Base-by-base conservation (phyloP, 768 basidiomycete genomes). In the Chalciporus pseudorubinellus region DNA sequence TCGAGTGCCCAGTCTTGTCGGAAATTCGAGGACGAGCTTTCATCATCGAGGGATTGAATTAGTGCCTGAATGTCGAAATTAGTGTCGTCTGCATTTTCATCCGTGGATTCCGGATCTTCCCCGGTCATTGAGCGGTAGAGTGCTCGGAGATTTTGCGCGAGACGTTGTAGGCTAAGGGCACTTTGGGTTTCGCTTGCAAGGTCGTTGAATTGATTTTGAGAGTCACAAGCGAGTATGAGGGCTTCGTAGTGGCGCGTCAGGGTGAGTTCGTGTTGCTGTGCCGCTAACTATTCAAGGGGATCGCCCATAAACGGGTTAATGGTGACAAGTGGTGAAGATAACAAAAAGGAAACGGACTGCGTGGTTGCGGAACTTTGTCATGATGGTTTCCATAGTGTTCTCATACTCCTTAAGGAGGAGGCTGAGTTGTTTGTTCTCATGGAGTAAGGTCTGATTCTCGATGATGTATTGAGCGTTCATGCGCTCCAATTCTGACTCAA, bases 401-500 rank as follows among this genome's bases (percentile, higher is more conserved):
- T 98, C 95, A 66, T 98, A 95, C 69, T 99, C 97, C 64, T 94
- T 95, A 50, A 98, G 75, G 22, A 99, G 76, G 22, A 82, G 60
- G 58, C 86, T 87, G 26, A 98, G 79, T 64, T 98, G 95, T 67
- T 91, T 94, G 75, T 99, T 98, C 71, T 99, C 97, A 55, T 98
- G 87, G 44, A 90, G 74, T 1, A 99, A 74, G 0, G 85, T 80
- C 63, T 97, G 95, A 67, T 98, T 98, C 70, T 99, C 97, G 51
- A 95, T 85, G 41, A 98, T 82, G 38, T 92, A 81, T 57, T 89
- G 86, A 8, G 95, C 91, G 64, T 93, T 95, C 65, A 80, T 77
- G 24, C 91, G 82, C 70, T 99, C 97, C 3, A 98, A 73, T 66
- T 95, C 95, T 3, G 92, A 92, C 59, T 94, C 86, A 70, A 98